Base-by-base conservation (phyloP, 2,329 filamentous ascomycete species). In the Graphilbum sp. region DNA sequence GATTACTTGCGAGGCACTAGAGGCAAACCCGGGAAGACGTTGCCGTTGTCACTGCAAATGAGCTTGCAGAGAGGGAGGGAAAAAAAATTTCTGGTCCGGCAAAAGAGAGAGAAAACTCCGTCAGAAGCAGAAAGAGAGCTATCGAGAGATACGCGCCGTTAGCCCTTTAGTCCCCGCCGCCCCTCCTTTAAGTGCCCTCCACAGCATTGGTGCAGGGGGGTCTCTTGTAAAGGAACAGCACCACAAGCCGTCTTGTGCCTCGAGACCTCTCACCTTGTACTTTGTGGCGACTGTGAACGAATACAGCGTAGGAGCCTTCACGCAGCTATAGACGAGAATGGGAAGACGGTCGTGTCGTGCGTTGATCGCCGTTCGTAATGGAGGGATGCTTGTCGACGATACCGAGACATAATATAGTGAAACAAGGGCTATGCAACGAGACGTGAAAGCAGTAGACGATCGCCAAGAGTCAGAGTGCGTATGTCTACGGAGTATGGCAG, bases 361-460 rank as follows among this genome's bases (percentile, higher is more conserved):
- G 35, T 38, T n/a, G 36, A 42, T 36, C 41, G 41, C 37, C 41
- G 33, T 36, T 40, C 32, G 17, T 40, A 29, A n/a, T 24, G 32
- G 29, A 20, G 12, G 36, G 32, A 17, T 8, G 27, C 10, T 5
- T 29, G 27, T 16, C 10, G 38, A 36, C 41, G 35, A 37, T 36
- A 32, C 35, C 38, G 41, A 43, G 41, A 43, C 41, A 43, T 43
- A 37, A 32, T 43, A 35, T 30, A 33, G 21, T 12, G 16, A 19
- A 34, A 27, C 10, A n/a, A 29, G 5, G 7, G 7, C 23, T 25
- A 12, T 12, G 23, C 23, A 25, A 25, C 7, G 23, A 25, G 23
- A 25, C n/a, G 23, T 12, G 7, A 25, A 25, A 25, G 7, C 7
- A 25, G 2, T 11, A n/a, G 35, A 30, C 34, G 13, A 11, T 12